Evolutionary conservation across 192 early-diverging fungal species (phyloP).

Genomic region (Rhizophagus prolifer): DNA sequence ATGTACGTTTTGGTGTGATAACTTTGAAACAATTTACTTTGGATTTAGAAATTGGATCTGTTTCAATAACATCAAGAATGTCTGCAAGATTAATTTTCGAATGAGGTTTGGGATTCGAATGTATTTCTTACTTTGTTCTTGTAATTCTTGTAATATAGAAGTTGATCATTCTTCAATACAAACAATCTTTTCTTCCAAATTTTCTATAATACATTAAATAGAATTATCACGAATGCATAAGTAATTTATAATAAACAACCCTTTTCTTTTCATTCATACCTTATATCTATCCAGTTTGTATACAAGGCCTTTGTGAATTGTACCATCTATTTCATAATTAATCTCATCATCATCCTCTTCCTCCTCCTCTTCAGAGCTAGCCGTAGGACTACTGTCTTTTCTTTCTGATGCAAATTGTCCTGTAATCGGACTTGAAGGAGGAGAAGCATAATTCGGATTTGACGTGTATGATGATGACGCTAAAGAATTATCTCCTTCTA

Average conservation of each 20-base stretch:
- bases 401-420: constrained; percentile 16
- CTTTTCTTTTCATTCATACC: constrained; percentile 30
- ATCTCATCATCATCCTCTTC: background rate
- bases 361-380: constrained; percentile 25
- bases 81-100: constrained; percentile 48
- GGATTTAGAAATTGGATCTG: constrained; percentile 50
- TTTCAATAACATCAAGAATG: constrained; percentile 56
- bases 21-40: constrained; percentile 57
- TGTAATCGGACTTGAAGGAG: constrained; percentile 17
- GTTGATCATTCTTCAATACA: constrained; percentile 53
- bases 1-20: constrained; percentile 52
- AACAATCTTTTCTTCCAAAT: constrained; percentile 68
- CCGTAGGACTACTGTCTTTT: constrained; percentile 19
- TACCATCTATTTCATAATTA: background rate
- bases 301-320: constrained; percentile 50
- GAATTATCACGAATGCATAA: constrained; percentile 10
- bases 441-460: constrained; percentile 1
- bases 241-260: background rate
- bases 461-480: constrained; percentile 8
- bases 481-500: background rate
- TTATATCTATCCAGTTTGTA: constrained; percentile 54
- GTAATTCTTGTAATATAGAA: constrained; percentile 61
- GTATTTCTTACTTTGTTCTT: constrained; percentile 41
- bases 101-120: constrained; percentile 52
- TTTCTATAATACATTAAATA: constrained; percentile 29